Conservation (phyloP, 2,329 filamentous ascomycete genomes). For the Aspergillus tamarii region DNA sequence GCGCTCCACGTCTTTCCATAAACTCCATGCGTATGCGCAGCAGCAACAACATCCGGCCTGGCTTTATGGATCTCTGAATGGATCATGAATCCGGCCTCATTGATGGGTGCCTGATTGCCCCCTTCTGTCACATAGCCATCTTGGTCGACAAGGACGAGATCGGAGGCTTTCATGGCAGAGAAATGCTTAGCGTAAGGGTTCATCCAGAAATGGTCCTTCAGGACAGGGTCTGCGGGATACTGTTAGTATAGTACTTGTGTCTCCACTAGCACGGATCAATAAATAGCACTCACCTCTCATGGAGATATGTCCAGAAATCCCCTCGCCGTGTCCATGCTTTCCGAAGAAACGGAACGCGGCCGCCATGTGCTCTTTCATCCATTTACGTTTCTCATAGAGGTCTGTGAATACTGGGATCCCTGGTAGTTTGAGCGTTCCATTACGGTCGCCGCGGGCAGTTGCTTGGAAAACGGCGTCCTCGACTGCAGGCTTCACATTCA, state of each 20-base stretch:
- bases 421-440: conserved; percentile 39
- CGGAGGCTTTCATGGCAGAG: conserved; percentile 45
- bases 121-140: conserved; percentile 47
- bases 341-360: conserved; percentile 47
- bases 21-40: conserved; percentile 62
- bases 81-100: conserved; percentile 60
- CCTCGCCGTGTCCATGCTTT: conserved; percentile 45
- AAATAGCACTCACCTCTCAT: conserved; percentile 35
- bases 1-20: conserved; percentile 66
- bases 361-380: conserved; percentile 56
- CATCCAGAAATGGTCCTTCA: conserved; percentile 46
- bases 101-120: conserved; percentile 43
- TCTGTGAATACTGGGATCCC: conserved; percentile 46
- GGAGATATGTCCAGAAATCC: conserved; percentile 47
- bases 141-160: conserved; percentile 44
- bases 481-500: conserved; percentile 24
- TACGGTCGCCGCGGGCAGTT: conserved; percentile 39
- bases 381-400: conserved; percentile 52
- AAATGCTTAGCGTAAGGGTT: conserved; percentile 46
- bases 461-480: conserved; percentile 37
- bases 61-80: conserved; percentile 63
- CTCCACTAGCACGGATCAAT: no score
- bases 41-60: conserved; percentile 61
- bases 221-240: conserved; percentile 33
- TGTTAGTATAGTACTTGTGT: background rate